phyloP scores from a whole-genome alignment of 805 yeast species.

The Ascoidea asiatica region DNA sequence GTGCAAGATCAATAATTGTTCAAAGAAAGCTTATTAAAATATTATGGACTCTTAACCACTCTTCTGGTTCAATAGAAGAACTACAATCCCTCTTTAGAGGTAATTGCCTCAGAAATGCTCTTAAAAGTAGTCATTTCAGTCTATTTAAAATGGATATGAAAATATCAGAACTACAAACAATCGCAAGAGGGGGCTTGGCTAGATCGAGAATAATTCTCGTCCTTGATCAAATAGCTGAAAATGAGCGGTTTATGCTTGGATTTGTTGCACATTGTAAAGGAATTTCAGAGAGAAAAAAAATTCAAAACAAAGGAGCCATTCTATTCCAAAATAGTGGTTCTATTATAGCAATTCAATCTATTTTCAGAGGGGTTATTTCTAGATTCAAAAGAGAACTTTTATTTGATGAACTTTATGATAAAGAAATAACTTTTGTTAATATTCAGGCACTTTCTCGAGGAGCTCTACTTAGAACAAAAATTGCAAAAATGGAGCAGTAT shows the following conservation, averaged over 20 bases:
- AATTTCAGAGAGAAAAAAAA: slow-evolving; percentile 19
- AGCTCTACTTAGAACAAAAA: slow-evolving; percentile 21
- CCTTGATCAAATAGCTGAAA: slow-evolving; percentile 25
- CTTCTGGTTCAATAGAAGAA: too few relatives aligned
- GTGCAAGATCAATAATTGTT: not conserved
- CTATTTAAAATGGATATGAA: slow-evolving; percentile 1
- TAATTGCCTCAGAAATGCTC: slow-evolving; percentile 8
- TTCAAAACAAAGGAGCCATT: slow-evolving; percentile 11
- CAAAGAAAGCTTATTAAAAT: slow-evolving; percentile 3
- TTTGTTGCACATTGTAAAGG: slow-evolving; percentile 34
- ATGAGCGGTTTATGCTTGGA: slow-evolving; percentile 22
- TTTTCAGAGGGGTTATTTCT: slow-evolving; percentile 46
- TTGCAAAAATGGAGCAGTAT: slow-evolving; percentile 24
- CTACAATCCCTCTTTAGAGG: slow-evolving; percentile 25
- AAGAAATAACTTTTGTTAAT: slow-evolving; percentile 22
- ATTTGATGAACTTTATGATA: slow-evolving; percentile 37
- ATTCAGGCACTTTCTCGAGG: slow-evolving; percentile 51
- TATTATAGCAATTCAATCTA: slow-evolving; percentile 37
- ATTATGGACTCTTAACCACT: slow-evolving; percentile 12
- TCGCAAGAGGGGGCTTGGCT: slow-evolving; percentile 30
- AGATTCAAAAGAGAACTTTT: slow-evolving; percentile 43
- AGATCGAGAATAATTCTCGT: slow-evolving; percentile 28
- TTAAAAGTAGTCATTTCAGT: slow-evolving; percentile 11
- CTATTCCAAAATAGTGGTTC: slow-evolving; percentile 14
- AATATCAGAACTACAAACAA: slow-evolving; percentile 24